Evolutionary conservation across 352 stramenopile species (phyloP).

Genomic region (Phytophthora colocasiae): DNA sequence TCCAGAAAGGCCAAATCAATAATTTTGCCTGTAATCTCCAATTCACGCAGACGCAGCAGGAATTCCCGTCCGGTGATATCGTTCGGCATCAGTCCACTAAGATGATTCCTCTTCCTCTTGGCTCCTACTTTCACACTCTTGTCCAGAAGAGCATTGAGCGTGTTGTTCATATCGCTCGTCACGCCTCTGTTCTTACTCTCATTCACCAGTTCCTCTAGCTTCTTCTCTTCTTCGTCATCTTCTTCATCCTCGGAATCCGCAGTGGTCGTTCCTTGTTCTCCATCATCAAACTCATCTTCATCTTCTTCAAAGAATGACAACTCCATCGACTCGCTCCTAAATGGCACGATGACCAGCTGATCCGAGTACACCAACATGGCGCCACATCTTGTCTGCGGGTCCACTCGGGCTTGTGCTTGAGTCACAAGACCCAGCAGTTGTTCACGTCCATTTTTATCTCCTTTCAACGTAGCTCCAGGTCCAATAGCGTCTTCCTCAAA

Average conservation of each 20-base stretch:
- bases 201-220: conserved; percentile 77
- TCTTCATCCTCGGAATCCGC: conserved; percentile 71
- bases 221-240: conserved; percentile 83
- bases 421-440: conserved; percentile 77
- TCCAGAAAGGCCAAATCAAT: conserved; percentile 86
- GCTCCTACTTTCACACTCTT: conserved; percentile 85
- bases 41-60: conserved; percentile 69
- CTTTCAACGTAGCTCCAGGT: conserved; percentile 80
- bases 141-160: conserved; percentile 68
- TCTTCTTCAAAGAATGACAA: conserved; percentile 84
- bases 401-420: conserved; percentile 56
- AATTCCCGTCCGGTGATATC: conserved; percentile 82
- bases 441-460: conserved; percentile 76
- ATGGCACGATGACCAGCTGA: conserved; percentile 85
- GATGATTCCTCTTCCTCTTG: conserved; percentile 77
- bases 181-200: conserved; percentile 70
- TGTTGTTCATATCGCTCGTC: conserved; percentile 71
- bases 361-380: conserved; percentile 87
- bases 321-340: conserved; percentile 80
- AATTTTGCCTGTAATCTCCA: conserved; percentile 82
- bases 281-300: conserved; percentile 78
- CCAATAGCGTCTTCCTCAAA: conserved; percentile 86
- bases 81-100: conserved; percentile 71
- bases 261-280: conserved; percentile 33
- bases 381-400: conserved; percentile 80